These are phyloP conservation scores for Beauveria rudraprayagi DNA, from an alignment of 2,329 filamentous ascomycete species.

Conservation along the genomic window DNA sequence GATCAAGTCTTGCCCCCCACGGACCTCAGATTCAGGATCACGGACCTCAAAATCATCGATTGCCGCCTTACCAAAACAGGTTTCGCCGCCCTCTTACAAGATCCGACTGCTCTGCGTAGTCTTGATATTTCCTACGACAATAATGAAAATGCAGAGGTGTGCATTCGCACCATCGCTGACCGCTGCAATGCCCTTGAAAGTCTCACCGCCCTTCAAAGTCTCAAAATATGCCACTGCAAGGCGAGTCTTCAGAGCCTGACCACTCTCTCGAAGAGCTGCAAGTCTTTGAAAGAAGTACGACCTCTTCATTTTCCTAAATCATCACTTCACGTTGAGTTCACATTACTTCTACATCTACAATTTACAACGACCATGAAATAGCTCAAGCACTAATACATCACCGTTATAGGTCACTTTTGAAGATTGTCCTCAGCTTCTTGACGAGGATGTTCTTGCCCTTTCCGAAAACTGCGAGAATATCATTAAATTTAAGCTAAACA, in stretches of 20 bases:
- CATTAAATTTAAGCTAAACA: rapidly evolving
- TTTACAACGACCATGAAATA: background rate
- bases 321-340: background rate
- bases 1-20: too few species aligned
- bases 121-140: background rate
- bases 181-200: background rate
- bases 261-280: background rate
- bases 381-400: background rate
- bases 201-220: background rate
- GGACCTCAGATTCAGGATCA: too few species aligned
- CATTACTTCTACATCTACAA: background rate
- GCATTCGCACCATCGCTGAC: background rate
- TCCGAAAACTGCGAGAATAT: background rate
- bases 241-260: background rate
- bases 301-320: background rate
- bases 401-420: background rate
- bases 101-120: background rate
- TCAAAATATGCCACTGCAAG: background rate
- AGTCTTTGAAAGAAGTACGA: background rate
- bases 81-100: too few species aligned
- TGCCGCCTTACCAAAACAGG: too few species aligned
- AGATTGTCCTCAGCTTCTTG: background rate
- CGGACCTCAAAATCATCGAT: rapidly evolving
- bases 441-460: background rate
- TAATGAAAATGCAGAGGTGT: too few species aligned